phyloP scores from a whole-genome alignment of 306 rosid species.

The Potentilla sterilis region DNA sequence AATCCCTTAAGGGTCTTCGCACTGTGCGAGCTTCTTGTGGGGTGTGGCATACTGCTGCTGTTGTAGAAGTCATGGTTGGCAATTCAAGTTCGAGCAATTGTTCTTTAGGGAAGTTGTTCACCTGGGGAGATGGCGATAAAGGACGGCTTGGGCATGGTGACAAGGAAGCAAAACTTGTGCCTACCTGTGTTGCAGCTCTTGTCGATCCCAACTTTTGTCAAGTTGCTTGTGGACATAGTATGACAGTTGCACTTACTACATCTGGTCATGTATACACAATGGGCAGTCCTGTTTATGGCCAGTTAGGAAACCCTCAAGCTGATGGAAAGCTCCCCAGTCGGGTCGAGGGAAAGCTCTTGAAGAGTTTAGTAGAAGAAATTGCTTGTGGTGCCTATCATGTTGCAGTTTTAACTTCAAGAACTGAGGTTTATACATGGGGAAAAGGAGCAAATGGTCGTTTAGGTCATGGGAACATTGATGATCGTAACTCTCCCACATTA shows the following conservation, averaged over 20 bases:
- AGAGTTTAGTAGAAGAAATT: slow-evolving; percentile 93
- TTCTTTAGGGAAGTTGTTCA: slow-evolving; percentile 93
- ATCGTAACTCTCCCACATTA: slow-evolving; percentile 69
- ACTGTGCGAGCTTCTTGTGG: slow-evolving; percentile 97
- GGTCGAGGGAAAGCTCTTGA: slow-evolving; percentile 80
- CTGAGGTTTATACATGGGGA: slow-evolving; percentile 98
- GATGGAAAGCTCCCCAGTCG: slow-evolving; percentile 84
- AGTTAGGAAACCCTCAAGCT: slow-evolving; percentile 82
- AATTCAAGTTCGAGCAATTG: slow-evolving; percentile 88
- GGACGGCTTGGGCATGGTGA: slow-evolving; percentile 98
- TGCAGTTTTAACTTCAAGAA: slow-evolving; percentile 93
- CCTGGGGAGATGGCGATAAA: slow-evolving; percentile 99
- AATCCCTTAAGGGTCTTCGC: slow-evolving; percentile 94
- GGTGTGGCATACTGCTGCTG: slow-evolving; percentile 99
- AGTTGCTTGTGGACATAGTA: slow-evolving; percentile 95
- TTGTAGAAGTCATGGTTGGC: slow-evolving; percentile 97
- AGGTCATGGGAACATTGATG: slow-evolving; percentile 93
- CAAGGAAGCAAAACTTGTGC: slow-evolving; percentile 96
- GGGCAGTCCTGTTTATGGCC: slow-evolving; percentile 99
- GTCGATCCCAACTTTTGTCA: slow-evolving; percentile 85
- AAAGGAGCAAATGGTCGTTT: slow-evolving; percentile 98
- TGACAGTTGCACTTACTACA: slow-evolving; percentile 90
- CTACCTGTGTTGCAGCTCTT: slow-evolving; percentile 95
- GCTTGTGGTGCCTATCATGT: slow-evolving; percentile 98
- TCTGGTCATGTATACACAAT: slow-evolving; percentile 84